phyloP scores from a whole-genome alignment of 768 basidiomycete genomes.

The Piloderma croceum region DNA sequence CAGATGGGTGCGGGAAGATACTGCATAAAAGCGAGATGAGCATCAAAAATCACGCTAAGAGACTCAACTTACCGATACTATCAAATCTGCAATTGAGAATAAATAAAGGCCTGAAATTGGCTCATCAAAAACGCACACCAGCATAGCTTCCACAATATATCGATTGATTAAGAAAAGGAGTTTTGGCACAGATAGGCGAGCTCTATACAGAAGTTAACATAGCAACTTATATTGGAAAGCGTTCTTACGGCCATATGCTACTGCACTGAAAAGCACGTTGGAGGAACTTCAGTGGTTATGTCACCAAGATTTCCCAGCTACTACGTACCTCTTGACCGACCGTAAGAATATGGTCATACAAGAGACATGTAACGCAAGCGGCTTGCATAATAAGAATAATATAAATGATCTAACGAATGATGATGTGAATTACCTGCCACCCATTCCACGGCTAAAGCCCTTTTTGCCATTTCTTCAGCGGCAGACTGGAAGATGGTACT shows the following conservation, averaged over 20 bases:
- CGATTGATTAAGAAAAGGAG: conserved; percentile 3
- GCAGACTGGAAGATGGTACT: too few relatives aligned
- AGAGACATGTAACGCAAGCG: not conserved
- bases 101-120: not conserved
- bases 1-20: not conserved
- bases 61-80: conserved; percentile 2
- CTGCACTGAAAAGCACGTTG: not conserved
- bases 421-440: not conserved
- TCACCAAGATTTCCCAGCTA: not conserved
- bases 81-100: not conserved
- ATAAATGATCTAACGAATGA: not conserved
- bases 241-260: not conserved
- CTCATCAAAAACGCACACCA: not conserved
- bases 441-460: not conserved
- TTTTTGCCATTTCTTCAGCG: not conserved
- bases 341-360: not conserved
- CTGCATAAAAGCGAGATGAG: not conserved
- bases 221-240: not conserved
- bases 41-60: too few relatives aligned
- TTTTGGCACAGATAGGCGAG: conserved; percentile 1
- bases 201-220: not conserved
- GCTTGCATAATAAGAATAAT: not conserved
- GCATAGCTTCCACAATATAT: conserved; percentile 2
- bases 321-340: not conserved
- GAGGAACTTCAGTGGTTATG: not conserved